phyloP scores from a whole-genome alignment of 1,139 yeast genomes.

The Hemisphaericaspora subhashii region DNA sequence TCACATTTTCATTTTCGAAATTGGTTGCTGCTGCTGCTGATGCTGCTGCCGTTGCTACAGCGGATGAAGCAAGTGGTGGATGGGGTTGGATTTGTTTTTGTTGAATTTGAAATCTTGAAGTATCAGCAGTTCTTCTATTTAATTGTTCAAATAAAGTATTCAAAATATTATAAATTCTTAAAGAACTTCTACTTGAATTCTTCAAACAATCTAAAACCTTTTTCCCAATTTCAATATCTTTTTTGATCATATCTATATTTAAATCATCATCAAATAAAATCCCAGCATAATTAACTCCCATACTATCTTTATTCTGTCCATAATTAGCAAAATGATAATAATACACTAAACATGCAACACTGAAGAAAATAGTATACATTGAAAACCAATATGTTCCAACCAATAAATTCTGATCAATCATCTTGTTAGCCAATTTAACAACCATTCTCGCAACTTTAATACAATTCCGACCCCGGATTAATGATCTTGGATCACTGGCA shows the following conservation, averaged over 20 bases:
- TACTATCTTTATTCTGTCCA: slow-evolving; percentile 19
- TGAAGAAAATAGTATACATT: slow-evolving; percentile 86
- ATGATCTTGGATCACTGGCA: slow-evolving; percentile 46
- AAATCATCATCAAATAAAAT: slow-evolving; percentile 58
- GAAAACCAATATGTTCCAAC: slow-evolving; percentile 94
- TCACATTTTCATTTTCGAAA: slow-evolving; percentile 22
- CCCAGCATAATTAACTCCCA: slow-evolving; percentile 46
- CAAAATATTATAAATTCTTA: slow-evolving; percentile 74
- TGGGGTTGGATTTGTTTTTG: neutral
- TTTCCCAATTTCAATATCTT: slow-evolving; percentile 82
- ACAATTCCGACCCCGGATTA: slow-evolving; percentile 79
- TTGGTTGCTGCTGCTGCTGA: slow-evolving; percentile 6
- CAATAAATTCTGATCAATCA: slow-evolving; percentile 71
- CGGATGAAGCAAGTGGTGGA: neutral
- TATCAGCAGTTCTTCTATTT: slow-evolving; percentile 61
- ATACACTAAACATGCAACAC: slow-evolving; percentile 84
- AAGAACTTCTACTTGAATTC: slow-evolving; percentile 74
- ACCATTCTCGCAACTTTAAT: slow-evolving; percentile 83
- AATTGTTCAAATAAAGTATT: slow-evolving; percentile 81
- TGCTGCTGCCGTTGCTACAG: slow-evolving; percentile 4
- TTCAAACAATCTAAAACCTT: slow-evolving; percentile 70
- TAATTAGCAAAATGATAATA: slow-evolving; percentile 72
- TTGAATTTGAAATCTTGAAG: slow-evolving; percentile 25
- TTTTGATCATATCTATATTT: slow-evolving; percentile 64
- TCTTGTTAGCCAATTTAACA: slow-evolving; percentile 78